Evolutionary conservation across 495 filamentous ascomycete species (phyloP), one percentile per base, ranked within the genome.

Genomic region (Aspergillus bridgeri): DNA sequence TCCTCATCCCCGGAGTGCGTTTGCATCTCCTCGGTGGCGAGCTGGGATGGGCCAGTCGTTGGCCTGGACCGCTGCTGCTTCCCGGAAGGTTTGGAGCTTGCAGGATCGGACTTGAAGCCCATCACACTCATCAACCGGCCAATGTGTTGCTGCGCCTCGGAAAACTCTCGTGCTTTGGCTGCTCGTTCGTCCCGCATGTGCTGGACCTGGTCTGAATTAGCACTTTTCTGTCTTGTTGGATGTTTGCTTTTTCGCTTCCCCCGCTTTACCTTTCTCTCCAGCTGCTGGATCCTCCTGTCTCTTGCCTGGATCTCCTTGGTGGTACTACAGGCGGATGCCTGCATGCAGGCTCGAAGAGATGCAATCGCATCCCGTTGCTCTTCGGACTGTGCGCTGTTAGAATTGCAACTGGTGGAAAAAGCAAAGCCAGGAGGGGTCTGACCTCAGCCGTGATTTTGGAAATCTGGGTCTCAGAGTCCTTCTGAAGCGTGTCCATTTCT

Each of bases 91-190:
- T 58, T 61, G 13, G 63, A 50, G n/a, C 64, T 62, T n/a, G 29
- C 56, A 24, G 64, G 47, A 4, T 68, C 62, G 20, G 65, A 51
- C 6, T 69, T 70, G 56, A 74, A 77, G 1, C 73, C 75, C 76
- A 79, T 80, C 3, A 82, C 72, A 18, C 60, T 65, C 73, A 80
- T 79, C 7, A 81, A 61, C 7, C 74, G 71, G 20, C 75, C 62
- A 33, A 78, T 79, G 20, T 80, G 76, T 45, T 80, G 73, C 55
- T 80, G 77, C 17, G 77, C 76, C 52, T 80, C 75, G 1, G 69
- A 72, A 42, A 82, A 77, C 51, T 82, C 77, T 13, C 71, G 70
- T n/a, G 76, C 72, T 57, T 76, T 77, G 19, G 72, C 66, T 23
- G 75, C 66, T 50, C 73, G 64, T 50, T 78, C 73, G 42, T 74